These are phyloP conservation scores for Pleomassaria siparia DNA, from an alignment of 2,329 filamentous ascomycete genomes.

Conservation along the genomic window DNA sequence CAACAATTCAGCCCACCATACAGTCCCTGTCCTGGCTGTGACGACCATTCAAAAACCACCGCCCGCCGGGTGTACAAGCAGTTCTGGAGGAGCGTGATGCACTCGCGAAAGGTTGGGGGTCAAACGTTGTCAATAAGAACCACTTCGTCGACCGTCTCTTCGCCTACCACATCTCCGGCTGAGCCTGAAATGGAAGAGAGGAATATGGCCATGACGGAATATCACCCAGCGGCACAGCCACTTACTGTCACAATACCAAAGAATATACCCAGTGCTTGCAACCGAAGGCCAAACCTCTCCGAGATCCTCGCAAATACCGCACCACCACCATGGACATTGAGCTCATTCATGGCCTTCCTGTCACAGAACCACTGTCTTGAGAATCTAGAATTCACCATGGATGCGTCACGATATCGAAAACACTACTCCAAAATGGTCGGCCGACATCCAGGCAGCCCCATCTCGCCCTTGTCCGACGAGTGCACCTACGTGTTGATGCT, in stretches of 20 bases:
- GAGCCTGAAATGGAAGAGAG: slow-evolving; percentile 42
- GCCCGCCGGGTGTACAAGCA: slow-evolving; percentile 41
- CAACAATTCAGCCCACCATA: slow-evolving; percentile 33
- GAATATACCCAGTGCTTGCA: slow-evolving; percentile 49
- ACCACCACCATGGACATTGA: slow-evolving; percentile 83
- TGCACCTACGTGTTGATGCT: slow-evolving; percentile 72
- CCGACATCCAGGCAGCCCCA: slow-evolving; percentile 48
- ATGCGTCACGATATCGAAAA: slow-evolving; percentile 80
- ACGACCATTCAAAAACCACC: slow-evolving; percentile 35
- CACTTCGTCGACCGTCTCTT: slow-evolving; percentile 35
- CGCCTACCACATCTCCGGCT: slow-evolving; percentile 33
- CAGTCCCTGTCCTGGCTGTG: slow-evolving; percentile 37
- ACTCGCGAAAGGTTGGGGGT: slow-evolving; percentile 31
- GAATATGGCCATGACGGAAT: slow-evolving; percentile 53
- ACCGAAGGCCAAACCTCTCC: slow-evolving; percentile 70
- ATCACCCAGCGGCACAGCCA: slow-evolving; percentile 45
- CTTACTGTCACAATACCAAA: slow-evolving; percentile 54
- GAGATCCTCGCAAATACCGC: slow-evolving; percentile 88
- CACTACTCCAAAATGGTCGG: slow-evolving; percentile 63
- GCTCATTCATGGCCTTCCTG: slow-evolving; percentile 93
- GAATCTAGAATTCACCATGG: slow-evolving; percentile 94
- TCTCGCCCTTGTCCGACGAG: slow-evolving; percentile 57
- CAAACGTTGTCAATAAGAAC: slow-evolving; percentile 35
- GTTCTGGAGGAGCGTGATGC: slow-evolving; percentile 43
- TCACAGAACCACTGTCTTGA: slow-evolving; percentile 97